Evolutionary conservation across 148 eudicot species (phyloP).

Genomic region (Salicornia ramosissima): DNA sequence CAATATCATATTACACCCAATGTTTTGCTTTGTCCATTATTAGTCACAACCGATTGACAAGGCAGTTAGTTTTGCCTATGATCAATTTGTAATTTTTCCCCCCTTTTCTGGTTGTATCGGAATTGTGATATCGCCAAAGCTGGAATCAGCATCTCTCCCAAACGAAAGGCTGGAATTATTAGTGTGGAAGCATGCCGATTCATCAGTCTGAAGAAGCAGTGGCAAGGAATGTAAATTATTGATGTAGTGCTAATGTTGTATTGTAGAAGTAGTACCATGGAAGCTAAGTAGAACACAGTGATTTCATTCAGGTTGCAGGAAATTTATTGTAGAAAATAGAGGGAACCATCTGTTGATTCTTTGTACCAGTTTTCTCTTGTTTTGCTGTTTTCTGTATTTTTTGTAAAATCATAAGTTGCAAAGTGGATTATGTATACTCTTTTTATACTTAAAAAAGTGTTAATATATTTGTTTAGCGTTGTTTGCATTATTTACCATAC

Average conservation of each 20-base stretch:
- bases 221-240: constrained; percentile 23
- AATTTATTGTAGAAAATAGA: not conserved
- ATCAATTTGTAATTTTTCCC: not conserved
- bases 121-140: not conserved
- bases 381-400: not conserved
- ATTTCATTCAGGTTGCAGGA: not conserved
- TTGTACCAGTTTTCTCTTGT: not conserved
- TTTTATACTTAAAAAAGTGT: too few species aligned
- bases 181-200: not conserved
- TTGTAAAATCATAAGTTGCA: not conserved
- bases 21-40: constrained; percentile 8
- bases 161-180: not conserved
- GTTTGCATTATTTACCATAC: too few species aligned
- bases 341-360: not conserved
- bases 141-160: not conserved
- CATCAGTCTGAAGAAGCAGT: not conserved
- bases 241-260: constrained; percentile 14
- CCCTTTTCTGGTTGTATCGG: not conserved
- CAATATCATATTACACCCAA: not conserved
- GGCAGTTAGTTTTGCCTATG: constrained; percentile 17
- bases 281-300: constrained; percentile 5
- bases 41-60: constrained; percentile 2
- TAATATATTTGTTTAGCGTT: too few species aligned
- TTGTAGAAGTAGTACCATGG: constrained; percentile 11
- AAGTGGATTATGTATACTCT: not conserved